Conservation (phyloP, 2,329 filamentous ascomycete genomes). For the Apiospora aurea region DNA sequence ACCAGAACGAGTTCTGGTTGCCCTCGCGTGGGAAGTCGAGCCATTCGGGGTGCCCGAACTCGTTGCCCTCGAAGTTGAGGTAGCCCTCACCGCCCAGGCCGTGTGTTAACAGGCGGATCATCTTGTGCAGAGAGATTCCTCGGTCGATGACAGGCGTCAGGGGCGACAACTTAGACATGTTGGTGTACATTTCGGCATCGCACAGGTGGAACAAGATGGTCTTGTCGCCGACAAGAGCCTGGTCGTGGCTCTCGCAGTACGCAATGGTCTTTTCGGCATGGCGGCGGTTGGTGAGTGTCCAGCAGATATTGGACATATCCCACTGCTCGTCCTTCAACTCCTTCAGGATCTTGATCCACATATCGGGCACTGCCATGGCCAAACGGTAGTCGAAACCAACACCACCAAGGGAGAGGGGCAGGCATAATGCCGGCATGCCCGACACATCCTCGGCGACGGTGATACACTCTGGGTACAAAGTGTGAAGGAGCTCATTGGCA, state of each 20-base stretch:
- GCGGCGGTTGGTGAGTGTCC: slow-evolving; percentile 88
- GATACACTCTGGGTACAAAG: slow-evolving; percentile 85
- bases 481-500: slow-evolving; percentile 93
- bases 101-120: slow-evolving; percentile 95
- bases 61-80: slow-evolving; percentile 98
- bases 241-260: slow-evolving; percentile 96
- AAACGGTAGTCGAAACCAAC: slow-evolving; percentile 97
- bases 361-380: slow-evolving; percentile 96
- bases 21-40: slow-evolving; percentile 96
- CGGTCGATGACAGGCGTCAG: slow-evolving; percentile 88
- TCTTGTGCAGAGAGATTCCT: slow-evolving; percentile 92
- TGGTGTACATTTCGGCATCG: slow-evolving; percentile 95
- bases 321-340: slow-evolving; percentile 90
- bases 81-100: slow-evolving; percentile 93
- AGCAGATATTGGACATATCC: slow-evolving; percentile 86
- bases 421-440: slow-evolving; percentile 95
- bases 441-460: slow-evolving; percentile 98
- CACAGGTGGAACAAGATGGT: slow-evolving; percentile 97
- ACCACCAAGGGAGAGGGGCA: slow-evolving; percentile 84
- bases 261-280: slow-evolving; percentile 98
- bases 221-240: slow-evolving; percentile 97
- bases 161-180: slow-evolving; percentile 90
- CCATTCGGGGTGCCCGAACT: slow-evolving; percentile 99
- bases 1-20: slow-evolving; percentile 93
- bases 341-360: slow-evolving; percentile 99